phyloP scores from a whole-genome alignment of 2,329 filamentous ascomycete genomes.

The Botrytis fabae region DNA sequence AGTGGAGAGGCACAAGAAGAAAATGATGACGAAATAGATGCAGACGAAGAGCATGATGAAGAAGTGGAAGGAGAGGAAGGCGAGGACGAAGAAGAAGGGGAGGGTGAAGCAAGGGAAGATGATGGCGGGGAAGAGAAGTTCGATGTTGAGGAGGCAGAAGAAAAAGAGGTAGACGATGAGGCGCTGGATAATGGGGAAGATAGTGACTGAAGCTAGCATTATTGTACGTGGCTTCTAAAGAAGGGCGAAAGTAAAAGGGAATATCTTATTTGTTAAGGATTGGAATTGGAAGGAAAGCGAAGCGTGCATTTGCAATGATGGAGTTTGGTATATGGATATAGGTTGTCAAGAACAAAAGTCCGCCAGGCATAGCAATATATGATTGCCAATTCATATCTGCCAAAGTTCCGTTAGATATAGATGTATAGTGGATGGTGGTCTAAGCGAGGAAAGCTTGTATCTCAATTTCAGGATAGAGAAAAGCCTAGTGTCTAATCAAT shows the following conservation, averaged over 20 bases:
- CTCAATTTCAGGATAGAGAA: not conserved
- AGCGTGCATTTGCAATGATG: conserved; percentile 17
- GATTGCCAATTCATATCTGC: not conserved
- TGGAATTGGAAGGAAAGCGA: not conserved
- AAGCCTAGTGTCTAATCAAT: not conserved
- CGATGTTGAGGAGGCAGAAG: conserved; percentile 55
- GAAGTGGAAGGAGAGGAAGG: conserved; percentile 43
- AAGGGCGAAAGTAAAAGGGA: not conserved
- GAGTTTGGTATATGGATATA: conserved; percentile 18
- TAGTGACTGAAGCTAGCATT: conserved; percentile 34
- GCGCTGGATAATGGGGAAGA: conserved; percentile 62
- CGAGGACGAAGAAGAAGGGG: conserved; percentile 48
- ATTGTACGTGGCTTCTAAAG: not conserved
- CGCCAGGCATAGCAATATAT: not conserved
- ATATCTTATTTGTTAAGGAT: not conserved
- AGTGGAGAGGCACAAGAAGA: conserved; percentile 32
- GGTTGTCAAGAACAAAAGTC: conserved; percentile 16
- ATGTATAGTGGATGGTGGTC: not conserved
- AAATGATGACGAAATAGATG: conserved; percentile 46
- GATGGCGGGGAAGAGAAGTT: conserved; percentile 57
- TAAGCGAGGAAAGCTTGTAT: too few relatives aligned
- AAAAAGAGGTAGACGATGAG: conserved; percentile 52
- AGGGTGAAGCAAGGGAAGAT: conserved; percentile 54
- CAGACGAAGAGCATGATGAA: conserved; percentile 47
- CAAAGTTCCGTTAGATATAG: not conserved